These are phyloP conservation scores for Pythium apleroticum DNA, from an alignment of 352 stramenopile genomes.

Conservation along the genomic window DNA sequence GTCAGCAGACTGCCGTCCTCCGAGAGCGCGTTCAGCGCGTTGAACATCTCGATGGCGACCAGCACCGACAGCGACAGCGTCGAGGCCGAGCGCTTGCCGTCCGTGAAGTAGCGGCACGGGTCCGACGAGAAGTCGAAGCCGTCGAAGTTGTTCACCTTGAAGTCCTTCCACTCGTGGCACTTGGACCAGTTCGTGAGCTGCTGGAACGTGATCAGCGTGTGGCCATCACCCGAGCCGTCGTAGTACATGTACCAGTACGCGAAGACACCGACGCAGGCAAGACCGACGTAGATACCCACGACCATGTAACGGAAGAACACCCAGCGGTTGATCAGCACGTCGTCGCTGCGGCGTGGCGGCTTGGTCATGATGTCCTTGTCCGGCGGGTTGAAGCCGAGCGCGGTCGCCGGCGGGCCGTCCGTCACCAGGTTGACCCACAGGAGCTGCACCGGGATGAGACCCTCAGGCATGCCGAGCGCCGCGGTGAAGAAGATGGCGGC, in stretches of 20 bases:
- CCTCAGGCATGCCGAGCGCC: conserved; percentile 95
- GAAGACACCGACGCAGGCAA: conserved; percentile 91
- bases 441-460: conserved; percentile 98
- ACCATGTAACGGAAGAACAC: conserved; percentile 98
- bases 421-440: conserved; percentile 99
- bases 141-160: conserved; percentile 91
- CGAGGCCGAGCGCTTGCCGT: conserved; percentile 90
- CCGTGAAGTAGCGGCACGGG: conserved; percentile 92
- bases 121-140: conserved; percentile 89
- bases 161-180: conserved; percentile 91
- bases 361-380: conserved; percentile 97
- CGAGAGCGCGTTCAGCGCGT: conserved; percentile 93
- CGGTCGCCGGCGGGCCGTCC: conserved; percentile 97
- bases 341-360: conserved; percentile 93
- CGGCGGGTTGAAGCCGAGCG: conserved; percentile 98
- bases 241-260: conserved; percentile 95
- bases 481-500: conserved; percentile 98
- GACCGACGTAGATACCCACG: conserved; percentile 93
- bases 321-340: conserved; percentile 98
- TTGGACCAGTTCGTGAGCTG: conserved; percentile 91
- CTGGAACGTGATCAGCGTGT: conserved; percentile 89
- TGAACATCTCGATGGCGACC: conserved; percentile 96
- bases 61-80: conserved; percentile 93
- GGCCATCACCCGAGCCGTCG: conserved; percentile 87
- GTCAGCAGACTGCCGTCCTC: conserved; percentile 91